Conservation (phyloP, 2,329 filamentous ascomycete species). For the Ophiostoma tasmaniense region DNA sequence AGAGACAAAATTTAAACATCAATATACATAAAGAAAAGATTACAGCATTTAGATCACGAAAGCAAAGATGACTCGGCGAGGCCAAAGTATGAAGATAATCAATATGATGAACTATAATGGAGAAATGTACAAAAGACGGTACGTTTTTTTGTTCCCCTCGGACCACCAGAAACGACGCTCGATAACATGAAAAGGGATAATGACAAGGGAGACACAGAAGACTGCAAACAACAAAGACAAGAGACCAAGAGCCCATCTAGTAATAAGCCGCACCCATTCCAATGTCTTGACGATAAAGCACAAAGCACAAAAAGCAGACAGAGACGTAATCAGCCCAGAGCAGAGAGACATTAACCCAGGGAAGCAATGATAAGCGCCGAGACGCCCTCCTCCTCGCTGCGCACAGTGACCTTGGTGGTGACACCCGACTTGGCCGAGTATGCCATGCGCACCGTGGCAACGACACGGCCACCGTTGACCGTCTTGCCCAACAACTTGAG, state of each 20-base stretch:
- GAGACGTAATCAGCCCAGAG: background rate
- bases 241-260: background rate
- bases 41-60: background rate
- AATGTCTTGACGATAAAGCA: background rate
- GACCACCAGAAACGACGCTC: conserved; percentile 10
- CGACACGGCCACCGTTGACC: conserved; percentile 79
- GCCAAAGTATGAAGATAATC: conserved; percentile 1
- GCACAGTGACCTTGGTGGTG: conserved; percentile 87
- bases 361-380: conserved; percentile 76
- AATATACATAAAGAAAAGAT: background rate
- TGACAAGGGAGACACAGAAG: conserved; percentile 6
- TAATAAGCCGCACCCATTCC: conserved; percentile 2
- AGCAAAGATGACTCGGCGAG: background rate
- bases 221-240: conserved; percentile 6
- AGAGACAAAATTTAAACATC: background rate
- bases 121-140: conserved; percentile 4
- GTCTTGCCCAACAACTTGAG: conserved; percentile 96
- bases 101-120: conserved; percentile 5
- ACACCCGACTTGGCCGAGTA: conserved; percentile 88
- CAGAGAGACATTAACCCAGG: conserved; percentile 55
- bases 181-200: conserved; percentile 5
- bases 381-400: conserved; percentile 88
- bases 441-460: conserved; percentile 83
- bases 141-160: conserved; percentile 11
- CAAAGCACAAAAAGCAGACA: background rate